Evolutionary conservation across 1,284 basidiomycete species (phyloP).

Genomic region (Phlebopus sp.): DNA sequence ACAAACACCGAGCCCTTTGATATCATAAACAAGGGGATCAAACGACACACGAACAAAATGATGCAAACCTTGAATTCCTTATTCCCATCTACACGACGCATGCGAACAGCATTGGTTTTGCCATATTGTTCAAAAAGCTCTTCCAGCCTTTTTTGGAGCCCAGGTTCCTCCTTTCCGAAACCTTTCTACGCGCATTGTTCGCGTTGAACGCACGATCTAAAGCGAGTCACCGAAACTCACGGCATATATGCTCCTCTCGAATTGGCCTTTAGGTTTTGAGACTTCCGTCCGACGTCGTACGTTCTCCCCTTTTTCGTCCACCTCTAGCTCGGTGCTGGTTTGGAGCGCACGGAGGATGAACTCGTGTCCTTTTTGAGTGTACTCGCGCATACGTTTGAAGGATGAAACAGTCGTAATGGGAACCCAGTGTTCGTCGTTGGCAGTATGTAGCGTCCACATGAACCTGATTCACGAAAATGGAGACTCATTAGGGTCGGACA

Average conservation of each 20-base stretch:
- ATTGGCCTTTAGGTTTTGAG: conserved; percentile 70
- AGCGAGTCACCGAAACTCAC: conserved; percentile 44
- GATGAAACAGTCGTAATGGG: conserved; percentile 85
- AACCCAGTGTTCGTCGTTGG: conserved; percentile 86
- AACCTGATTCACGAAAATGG: conserved; percentile 57
- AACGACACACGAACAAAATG: not conserved
- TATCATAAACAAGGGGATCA: not conserved
- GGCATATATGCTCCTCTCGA: conserved; percentile 81
- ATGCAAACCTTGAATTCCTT: conserved; percentile 79
- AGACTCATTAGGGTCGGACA: not conserved
- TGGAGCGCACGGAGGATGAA: conserved; percentile 70
- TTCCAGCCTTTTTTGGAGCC: conserved; percentile 77
- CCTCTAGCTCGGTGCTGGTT: conserved; percentile 67
- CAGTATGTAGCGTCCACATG: conserved; percentile 88
- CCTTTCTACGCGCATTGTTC: conserved; percentile 66
- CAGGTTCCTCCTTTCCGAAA: conserved; percentile 74
- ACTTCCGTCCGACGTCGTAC: conserved; percentile 74
- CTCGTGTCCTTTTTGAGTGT: conserved; percentile 52
- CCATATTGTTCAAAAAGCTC: conserved; percentile 82
- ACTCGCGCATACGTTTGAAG: conserved; percentile 95
- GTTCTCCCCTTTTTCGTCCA: conserved; percentile 72
- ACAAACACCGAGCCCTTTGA: conserved; percentile 87
- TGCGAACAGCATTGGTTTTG: conserved; percentile 81
- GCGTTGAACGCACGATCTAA: not conserved
- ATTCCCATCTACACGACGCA: conserved; percentile 70